phyloP scores from a whole-genome alignment of 768 basidiomycete genomes.

The Podaxis pistillaris region DNA sequence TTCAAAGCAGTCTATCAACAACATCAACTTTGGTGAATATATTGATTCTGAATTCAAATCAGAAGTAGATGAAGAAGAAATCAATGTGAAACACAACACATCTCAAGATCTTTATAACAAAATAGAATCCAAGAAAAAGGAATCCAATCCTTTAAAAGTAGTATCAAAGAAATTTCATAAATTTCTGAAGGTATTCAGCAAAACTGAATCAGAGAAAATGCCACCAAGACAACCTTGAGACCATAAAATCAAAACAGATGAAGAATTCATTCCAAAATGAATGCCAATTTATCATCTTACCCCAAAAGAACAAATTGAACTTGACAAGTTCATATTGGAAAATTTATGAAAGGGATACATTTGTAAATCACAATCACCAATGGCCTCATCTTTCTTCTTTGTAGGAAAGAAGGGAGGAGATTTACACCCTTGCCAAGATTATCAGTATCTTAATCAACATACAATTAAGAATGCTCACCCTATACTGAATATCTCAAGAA shows the following conservation, averaged over 20 bases:
- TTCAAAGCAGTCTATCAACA: too few species aligned
- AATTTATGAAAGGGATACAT: constrained; percentile 19
- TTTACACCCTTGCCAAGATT: too few species aligned
- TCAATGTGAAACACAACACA: too few species aligned
- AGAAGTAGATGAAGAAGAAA: too few species aligned
- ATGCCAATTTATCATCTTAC: constrained; percentile 20
- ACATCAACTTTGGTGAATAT: too few species aligned
- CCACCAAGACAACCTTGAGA: constrained; percentile 2
- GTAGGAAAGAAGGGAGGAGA: too few species aligned
- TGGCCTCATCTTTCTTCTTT: constrained; percentile 18
- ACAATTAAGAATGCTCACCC: not conserved
- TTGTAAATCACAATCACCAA: constrained; percentile 20
- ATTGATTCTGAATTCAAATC: too few species aligned
- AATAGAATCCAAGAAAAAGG: too few species aligned
- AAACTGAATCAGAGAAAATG: constrained; percentile 21
- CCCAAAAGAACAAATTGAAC: constrained; percentile 18
- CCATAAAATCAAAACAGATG: constrained; percentile 11
- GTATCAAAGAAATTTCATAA: not conserved
- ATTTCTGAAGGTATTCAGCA: not conserved
- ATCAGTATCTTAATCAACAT: not conserved
- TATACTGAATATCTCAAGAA: too few species aligned
- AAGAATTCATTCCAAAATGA: constrained; percentile 21
- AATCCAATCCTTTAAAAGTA: too few species aligned
- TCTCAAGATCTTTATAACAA: too few species aligned
- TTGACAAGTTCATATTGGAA: constrained; percentile 12